Evolutionary conservation across 2,329 filamentous ascomycete species (phyloP), one percentile per base, ranked within the genome.

Genomic region (Sporothrix brunneoviolacea): DNA sequence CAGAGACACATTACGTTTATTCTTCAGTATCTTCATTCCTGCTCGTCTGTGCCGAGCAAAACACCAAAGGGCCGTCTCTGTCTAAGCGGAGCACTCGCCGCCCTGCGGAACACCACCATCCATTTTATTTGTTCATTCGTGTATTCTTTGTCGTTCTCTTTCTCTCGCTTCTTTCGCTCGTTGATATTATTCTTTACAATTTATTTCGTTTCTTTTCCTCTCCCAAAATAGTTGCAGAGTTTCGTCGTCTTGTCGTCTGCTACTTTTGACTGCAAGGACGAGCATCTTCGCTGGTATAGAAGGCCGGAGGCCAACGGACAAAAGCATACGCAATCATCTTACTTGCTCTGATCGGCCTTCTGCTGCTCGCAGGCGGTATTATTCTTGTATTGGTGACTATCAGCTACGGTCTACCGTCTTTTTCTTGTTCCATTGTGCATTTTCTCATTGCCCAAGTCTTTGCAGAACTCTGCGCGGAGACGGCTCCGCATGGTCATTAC

Each of bases 21-120:
- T 48, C 10, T 42, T 36, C n/a, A 48, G 46, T 48, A 48, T 48
- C 21, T 42, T 42, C 32, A 24, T 9, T 27, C 36, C 40, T 40
- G 18, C 15, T 13, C 7, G 10, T 15, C 32, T n/a, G n/a, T 13
- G 32, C 15, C 15, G 6, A 15, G 10, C 6, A 13, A 35, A 8
- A 4, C 7, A 35, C 7, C 6, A 13, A 8, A 35, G 7, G n/a
- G 33, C 15, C 12, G 35, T 24, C 12, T 37, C 18, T 8, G 36
- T 8, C 18, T 38, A 7, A 18, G n/a, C n/a, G n/a, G n/a, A n/a
- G n/a, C n/a, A n/a, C n/a, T n/a, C n/a, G n/a, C n/a, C n/a, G n/a
- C 18, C 18, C 18, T 38, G 15, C 18, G 8, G 6, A 10, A 28
- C 24, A 28, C 24, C 10, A 28, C 24, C n/a, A n/a, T n/a, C n/a